Evolutionary conservation across 495 filamentous ascomycete species (phyloP), one percentile per base, ranked within the genome.

Genomic region (Bombardia bombarda): DNA sequence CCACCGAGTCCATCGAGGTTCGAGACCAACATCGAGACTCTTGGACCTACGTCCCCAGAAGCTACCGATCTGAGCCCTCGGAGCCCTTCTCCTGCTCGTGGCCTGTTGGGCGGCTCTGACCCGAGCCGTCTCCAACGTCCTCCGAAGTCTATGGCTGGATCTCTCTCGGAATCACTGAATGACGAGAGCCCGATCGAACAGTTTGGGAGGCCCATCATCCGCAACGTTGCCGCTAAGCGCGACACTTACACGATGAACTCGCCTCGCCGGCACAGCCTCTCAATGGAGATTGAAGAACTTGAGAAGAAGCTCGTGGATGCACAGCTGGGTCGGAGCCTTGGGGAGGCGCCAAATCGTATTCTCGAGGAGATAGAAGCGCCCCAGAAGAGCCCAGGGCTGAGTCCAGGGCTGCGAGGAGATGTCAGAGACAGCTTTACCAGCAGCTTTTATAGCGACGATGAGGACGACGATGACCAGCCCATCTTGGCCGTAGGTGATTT

Each of bases 201-300:
- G 24, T 51, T 49, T 23, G 38, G 44, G 0, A 47, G 48, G 19
- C 66, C 69, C 12, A 40, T 70, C 2, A 67, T 73, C 20, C 61
- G 53, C 18, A 64, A 61, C 24, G 63, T 73, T 12, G 32, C 39
- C 18, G 68, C 67, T 6, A 65, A 58, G 46, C 63, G 70, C 21
- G 66, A 73, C 30, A 72, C 68, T 1, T 31, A 67, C 16, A 57
- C 61, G 3, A 47, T 63, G 4, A 52, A 46, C 38, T 43, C 53
- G 0, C 52, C 60, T 7, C 50, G 58, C 12, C 53, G 63, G 17
- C 57, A 59, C 9, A 73, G 70, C 35, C 37, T 72, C 38, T 63
- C 64, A 10, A 70, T 67, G 63, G 62, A 55, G 42, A 63, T 70
- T n/a, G 70, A 73, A 40, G 61, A 67, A 37, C 40, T 64, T 2